Evolutionary conservation across 208 protist species (phyloP).

Genomic region (Trypanosoma caninum): DNA sequence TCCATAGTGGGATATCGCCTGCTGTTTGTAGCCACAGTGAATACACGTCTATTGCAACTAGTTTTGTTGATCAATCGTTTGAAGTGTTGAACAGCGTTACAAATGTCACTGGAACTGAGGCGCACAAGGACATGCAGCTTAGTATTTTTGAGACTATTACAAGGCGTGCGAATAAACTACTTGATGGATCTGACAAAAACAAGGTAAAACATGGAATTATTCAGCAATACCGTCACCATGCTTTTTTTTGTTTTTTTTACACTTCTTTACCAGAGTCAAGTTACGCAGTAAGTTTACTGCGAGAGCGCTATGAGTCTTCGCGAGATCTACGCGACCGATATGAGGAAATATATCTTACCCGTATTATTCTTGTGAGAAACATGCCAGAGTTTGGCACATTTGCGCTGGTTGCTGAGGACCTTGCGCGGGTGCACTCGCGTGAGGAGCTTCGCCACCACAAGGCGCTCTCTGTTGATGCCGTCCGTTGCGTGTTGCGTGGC

Average conservation of each 20-base stretch:
- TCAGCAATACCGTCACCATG: slow-evolving; percentile 86
- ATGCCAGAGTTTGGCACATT: slow-evolving; percentile 81
- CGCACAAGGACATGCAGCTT: slow-evolving; percentile 39
- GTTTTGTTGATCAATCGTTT: slow-evolving; percentile 81
- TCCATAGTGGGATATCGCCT: slow-evolving; percentile 58
- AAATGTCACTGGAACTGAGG: slow-evolving; percentile 35
- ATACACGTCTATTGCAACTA: slow-evolving; percentile 69
- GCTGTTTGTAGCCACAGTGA: slow-evolving; percentile 64
- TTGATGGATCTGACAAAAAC: slow-evolving; percentile 51
- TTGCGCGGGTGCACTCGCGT: slow-evolving; percentile 63
- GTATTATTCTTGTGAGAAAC: slow-evolving; percentile 63
- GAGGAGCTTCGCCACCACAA: slow-evolving; percentile 87
- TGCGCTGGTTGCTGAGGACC: slow-evolving; percentile 71
- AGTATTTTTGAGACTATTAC: slow-evolving; percentile 40
- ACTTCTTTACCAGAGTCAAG: slow-evolving; percentile 38
- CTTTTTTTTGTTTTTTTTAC: slow-evolving; percentile 88
- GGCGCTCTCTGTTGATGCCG: slow-evolving; percentile 57
- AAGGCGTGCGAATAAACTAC: slow-evolving; percentile 35
- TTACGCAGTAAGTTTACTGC: slow-evolving; percentile 57
- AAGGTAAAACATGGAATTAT: slow-evolving; percentile 73
- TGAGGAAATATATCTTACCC: slow-evolving; percentile 85
- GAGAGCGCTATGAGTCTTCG: slow-evolving; percentile 63
- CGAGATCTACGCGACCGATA: slow-evolving; percentile 71
- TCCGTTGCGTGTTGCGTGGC: slow-evolving; percentile 46
- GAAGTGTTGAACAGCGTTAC: slow-evolving; percentile 74